Evolutionary conservation across 139 green algal genomes (phyloP).

Genomic region (Chlorella ohadii): DNA sequence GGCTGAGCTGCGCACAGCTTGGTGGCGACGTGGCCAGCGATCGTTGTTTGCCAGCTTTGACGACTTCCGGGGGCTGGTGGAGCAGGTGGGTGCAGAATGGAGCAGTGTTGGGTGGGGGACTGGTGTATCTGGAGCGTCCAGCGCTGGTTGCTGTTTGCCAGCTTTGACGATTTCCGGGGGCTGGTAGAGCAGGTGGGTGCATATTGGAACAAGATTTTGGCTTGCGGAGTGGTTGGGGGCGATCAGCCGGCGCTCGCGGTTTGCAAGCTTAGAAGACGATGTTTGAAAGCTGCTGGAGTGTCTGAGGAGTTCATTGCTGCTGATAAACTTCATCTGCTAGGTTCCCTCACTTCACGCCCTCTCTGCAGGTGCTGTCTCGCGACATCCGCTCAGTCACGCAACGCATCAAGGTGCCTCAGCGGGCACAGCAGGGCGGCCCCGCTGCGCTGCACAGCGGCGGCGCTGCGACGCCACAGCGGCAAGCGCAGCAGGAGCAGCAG

Average conservation of each 20-base stretch:
- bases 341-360: too few relatives aligned
- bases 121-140: too few relatives aligned
- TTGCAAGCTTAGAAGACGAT: too few relatives aligned
- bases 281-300: too few relatives aligned
- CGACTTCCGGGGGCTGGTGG: conserved; percentile 40
- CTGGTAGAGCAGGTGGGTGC: conserved; percentile 28
- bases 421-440: conserved; percentile 19
- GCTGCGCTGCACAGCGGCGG: neutral
- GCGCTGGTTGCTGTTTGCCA: too few relatives aligned
- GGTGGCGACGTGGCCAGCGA: neutral
- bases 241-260: too few relatives aligned
- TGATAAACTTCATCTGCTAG: too few relatives aligned
- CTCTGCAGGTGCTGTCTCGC: conserved; percentile 71
- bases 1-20: conserved; percentile 13
- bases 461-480: neutral
- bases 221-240: neutral
- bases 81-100: neutral
- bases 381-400: conserved; percentile 82
- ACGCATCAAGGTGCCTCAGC: conserved; percentile 50
- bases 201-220: too few relatives aligned
- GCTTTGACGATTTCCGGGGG: conserved; percentile 32
- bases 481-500: neutral
- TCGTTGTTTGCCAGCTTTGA: conserved; percentile 37
- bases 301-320: too few relatives aligned
- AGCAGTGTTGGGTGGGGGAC: too few relatives aligned